These are phyloP conservation scores for Vitis hybrid DNA, from an alignment of 177 flowering plant species.

Conservation along the genomic window DNA sequence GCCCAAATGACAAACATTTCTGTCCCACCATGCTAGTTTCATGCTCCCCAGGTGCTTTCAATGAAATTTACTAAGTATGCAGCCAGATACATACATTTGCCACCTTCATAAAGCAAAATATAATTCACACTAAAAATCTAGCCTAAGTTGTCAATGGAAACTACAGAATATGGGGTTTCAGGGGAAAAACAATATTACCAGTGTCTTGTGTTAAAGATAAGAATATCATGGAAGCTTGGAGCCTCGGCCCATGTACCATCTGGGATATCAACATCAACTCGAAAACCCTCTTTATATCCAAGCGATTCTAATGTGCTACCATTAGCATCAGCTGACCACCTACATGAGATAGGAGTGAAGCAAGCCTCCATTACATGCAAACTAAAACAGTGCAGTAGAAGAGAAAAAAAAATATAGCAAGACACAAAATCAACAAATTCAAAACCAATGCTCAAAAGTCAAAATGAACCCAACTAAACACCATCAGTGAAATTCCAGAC, in stretches of 20 bases:
- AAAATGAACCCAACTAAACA: too few relatives aligned
- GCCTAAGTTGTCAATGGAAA: not conserved
- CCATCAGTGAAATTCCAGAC: too few relatives aligned
- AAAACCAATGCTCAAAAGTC: not conserved
- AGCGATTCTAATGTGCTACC: constrained; percentile 79
- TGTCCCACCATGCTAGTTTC: not conserved
- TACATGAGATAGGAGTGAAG: constrained; percentile 24
- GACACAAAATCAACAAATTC: not conserved
- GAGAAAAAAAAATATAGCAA: not conserved
- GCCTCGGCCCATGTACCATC: constrained; percentile 86
- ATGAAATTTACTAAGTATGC: not conserved
- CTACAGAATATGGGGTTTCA: not conserved
- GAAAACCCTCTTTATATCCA: constrained; percentile 83
- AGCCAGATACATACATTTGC: not conserved
- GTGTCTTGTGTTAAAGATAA: constrained; percentile 94
- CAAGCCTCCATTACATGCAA: not conserved
- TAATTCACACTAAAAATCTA: too few relatives aligned
- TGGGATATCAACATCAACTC: constrained; percentile 96
- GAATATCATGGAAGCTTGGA: constrained; percentile 77
- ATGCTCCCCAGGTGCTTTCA: not conserved
- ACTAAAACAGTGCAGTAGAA: not conserved
- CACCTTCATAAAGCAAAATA: not conserved
- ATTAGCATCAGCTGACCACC: constrained; percentile 70
- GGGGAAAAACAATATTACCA: constrained; percentile 53
- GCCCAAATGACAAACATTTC: too few relatives aligned